phyloP scores from a whole-genome alignment of 345 rosid genomes.

The Arabidopsis suecica region DNA sequence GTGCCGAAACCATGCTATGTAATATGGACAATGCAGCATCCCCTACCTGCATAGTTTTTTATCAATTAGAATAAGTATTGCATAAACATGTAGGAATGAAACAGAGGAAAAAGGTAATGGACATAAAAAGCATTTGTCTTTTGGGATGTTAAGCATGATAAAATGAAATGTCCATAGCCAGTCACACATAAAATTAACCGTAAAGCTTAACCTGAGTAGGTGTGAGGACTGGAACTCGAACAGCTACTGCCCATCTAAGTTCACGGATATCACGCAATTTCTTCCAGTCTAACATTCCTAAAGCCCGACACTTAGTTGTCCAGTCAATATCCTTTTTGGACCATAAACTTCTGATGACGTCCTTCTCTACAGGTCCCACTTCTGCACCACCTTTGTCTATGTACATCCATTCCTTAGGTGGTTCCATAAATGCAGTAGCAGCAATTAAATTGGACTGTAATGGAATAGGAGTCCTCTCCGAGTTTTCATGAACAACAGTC shows the following conservation, averaged over 20 bases:
- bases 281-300: conserved; percentile 98
- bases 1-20: conserved; percentile 98
- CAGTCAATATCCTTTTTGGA: conserved; percentile 88
- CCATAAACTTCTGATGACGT: conserved; percentile 93
- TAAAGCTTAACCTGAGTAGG: conserved; percentile 75
- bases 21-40: conserved; percentile 91
- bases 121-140: conserved; percentile 15
- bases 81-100: conserved; percentile 26
- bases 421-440: conserved; percentile 99
- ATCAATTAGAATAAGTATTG: conserved; percentile 36
- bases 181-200: conserved; percentile 30
- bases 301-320: conserved; percentile 92
- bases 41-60: conserved; percentile 64
- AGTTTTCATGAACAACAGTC: conserved; percentile 94
- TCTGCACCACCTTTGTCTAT: conserved; percentile 74
- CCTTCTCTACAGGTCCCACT: conserved; percentile 96
- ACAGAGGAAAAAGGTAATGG: conserved; percentile 11
- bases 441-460: conserved; percentile 96
- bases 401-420: conserved; percentile 98
- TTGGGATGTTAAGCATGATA: conserved; percentile 17
- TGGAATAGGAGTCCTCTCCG: conserved; percentile 97
- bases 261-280: conserved; percentile 96
- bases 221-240: conserved; percentile 94
- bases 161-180: conserved; percentile 13
- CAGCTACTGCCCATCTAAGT: conserved; percentile 95